Percentiles rank a stretch among this genome's conserved stretches.
These are phyloP conservation scores for Ceratonia siliqua DNA, from an alignment of 306 rosid genomes.

Conservation along the genomic window DNA sequence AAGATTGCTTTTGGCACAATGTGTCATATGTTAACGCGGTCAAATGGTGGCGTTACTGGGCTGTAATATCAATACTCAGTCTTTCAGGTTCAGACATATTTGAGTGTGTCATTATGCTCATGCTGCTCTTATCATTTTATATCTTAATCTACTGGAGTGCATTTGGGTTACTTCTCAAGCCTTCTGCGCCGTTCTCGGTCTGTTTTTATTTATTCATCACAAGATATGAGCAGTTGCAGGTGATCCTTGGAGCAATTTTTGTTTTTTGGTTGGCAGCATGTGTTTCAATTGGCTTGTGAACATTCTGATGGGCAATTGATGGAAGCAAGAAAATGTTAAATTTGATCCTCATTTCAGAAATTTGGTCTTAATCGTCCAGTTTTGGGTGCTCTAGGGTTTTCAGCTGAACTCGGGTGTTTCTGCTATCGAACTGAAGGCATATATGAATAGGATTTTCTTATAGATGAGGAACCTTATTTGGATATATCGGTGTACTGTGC, in stretches of 20 bases:
- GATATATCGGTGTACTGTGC: conserved; percentile 30
- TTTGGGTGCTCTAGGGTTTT: not conserved
- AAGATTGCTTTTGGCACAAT: conserved; percentile 34
- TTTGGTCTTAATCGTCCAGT: not conserved
- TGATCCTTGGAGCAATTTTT: conserved; percentile 15
- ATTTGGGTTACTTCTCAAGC: conserved; percentile 3
- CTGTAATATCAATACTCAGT: conserved; percentile 15
- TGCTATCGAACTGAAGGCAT: not conserved
- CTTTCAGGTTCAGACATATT: not conserved
- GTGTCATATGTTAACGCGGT: conserved; percentile 17
- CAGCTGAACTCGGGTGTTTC: not conserved
- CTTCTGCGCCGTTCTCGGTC: not conserved
- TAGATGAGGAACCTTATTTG: not conserved
- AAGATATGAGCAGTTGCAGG: conserved; percentile 16
- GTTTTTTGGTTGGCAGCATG: not conserved
- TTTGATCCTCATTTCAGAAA: conserved; percentile 14
- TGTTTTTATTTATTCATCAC: not conserved
- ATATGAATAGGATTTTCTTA: conserved; percentile 6
- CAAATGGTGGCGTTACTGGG: conserved; percentile 25
- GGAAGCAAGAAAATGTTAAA: not conserved
- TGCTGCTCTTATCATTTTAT: not conserved
- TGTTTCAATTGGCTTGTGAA: conserved; percentile 21
- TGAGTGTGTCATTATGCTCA: not conserved
- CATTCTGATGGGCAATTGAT: not conserved
- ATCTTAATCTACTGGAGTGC: conserved; percentile 19